Evolutionary conservation across 2,329 filamentous ascomycete species (phyloP).

Genomic region (Fusarium mangiferae): DNA sequence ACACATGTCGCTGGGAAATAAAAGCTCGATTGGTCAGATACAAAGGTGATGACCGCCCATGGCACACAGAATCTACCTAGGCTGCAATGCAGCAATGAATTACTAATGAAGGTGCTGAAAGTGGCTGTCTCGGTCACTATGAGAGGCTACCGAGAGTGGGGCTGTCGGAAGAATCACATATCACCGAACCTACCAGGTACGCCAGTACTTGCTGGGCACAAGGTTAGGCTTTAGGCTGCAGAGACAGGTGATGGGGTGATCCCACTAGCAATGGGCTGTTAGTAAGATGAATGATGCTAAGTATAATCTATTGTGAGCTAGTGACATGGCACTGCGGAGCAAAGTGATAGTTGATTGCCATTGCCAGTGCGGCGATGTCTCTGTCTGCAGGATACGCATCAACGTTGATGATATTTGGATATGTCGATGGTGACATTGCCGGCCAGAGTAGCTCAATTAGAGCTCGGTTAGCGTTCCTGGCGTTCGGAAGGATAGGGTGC

Average conservation of each 20-base stretch:
- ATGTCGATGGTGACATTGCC: not conserved
- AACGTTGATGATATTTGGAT: not conserved
- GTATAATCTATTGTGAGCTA: not conserved
- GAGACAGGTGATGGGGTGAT: not conserved
- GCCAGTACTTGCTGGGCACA: not conserved
- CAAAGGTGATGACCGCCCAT: too few relatives aligned
- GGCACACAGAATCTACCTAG: too few relatives aligned
- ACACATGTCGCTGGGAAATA: not conserved
- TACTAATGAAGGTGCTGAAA: not conserved
- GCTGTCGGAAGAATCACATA: too few relatives aligned
- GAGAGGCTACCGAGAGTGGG: accelerated
- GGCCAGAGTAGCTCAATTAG: not conserved
- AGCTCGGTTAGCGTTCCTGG: not conserved
- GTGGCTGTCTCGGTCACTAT: not conserved
- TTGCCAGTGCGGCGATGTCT: not conserved
- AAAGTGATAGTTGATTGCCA: not conserved
- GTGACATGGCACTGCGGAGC: not conserved
- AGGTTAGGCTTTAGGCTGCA: not conserved
- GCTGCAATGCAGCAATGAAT: too few relatives aligned
- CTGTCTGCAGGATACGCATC: not conserved
- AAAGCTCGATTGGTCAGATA: too few relatives aligned
- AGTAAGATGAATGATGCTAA: accelerated
- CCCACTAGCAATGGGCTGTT: not conserved
- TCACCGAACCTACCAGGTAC: not conserved
- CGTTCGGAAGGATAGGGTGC: not conserved